Evolutionary conservation across 176 grass and related monocot species (phyloP).

Genomic region (Otatea glauca): DNA sequence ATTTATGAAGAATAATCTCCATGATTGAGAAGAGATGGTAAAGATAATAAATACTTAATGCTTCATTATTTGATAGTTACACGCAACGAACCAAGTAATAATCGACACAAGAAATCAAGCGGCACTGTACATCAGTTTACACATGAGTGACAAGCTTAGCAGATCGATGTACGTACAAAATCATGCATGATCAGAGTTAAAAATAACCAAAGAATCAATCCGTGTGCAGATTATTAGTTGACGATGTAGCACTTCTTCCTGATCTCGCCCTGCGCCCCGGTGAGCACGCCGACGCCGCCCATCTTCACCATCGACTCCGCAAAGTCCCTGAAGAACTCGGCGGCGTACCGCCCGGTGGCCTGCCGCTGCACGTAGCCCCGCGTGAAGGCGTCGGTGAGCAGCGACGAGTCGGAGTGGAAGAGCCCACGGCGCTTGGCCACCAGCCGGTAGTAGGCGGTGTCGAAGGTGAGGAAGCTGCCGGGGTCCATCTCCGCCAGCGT

Average conservation of each 20-base stretch:
- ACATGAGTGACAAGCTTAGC: background rate
- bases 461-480: conserved; percentile 58
- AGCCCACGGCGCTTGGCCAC: conserved; percentile 55
- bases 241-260: conserved; percentile 58
- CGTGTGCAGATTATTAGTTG: conserved; percentile 13
- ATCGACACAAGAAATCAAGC: background rate
- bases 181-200: background rate
- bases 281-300: conserved; percentile 56
- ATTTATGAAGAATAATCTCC: no score
- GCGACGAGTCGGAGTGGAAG: conserved; percentile 59
- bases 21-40: no score
- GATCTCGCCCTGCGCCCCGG: conserved; percentile 56
- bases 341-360: conserved; percentile 14
- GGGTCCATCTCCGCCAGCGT: conserved; percentile 71
- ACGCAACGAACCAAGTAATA: no score
- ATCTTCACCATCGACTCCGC: conserved; percentile 59
- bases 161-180: background rate
- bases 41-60: no score
- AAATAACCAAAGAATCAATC: background rate
- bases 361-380: conserved; percentile 48
- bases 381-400: conserved; percentile 45
- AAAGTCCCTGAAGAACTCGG: conserved; percentile 60
- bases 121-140: background rate
- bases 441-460: conserved; percentile 54
- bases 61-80: no score